These are phyloP conservation scores for Trichoderma citrinoviride DNA, from an alignment of 2,329 filamentous ascomycete species.

Conservation along the genomic window DNA sequence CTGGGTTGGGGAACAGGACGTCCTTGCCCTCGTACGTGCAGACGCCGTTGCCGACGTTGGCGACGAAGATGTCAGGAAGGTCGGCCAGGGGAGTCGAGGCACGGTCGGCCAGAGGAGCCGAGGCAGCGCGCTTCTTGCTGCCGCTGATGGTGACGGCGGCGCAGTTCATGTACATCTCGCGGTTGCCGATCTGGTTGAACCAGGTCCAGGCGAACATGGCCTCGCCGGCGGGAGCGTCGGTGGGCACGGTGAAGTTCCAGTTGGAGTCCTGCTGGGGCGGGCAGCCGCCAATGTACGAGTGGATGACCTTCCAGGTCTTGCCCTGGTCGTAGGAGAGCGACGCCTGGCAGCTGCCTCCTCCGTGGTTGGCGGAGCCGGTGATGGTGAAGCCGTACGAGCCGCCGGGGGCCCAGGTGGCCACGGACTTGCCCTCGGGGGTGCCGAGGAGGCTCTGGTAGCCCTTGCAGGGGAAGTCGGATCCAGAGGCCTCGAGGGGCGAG, in stretches of 20 bases:
- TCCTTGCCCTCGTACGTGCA: conserved; percentile 56
- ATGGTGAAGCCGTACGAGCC: conserved; percentile 62
- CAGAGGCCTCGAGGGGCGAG: conserved; percentile 58
- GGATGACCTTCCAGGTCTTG: conserved; percentile 64
- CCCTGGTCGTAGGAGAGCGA: conserved; percentile 72
- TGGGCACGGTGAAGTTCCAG: conserved; percentile 66
- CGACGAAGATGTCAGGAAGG: conserved; percentile 68
- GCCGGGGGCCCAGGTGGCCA: conserved; percentile 62
- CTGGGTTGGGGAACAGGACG: conserved; percentile 64
- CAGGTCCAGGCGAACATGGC: conserved; percentile 74
- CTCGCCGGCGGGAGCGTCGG: conserved; percentile 57
- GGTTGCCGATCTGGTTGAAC: conserved; percentile 74
- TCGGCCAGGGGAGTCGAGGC: no score
- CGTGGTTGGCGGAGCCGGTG: conserved; percentile 60
- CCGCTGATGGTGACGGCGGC: conserved; percentile 63
- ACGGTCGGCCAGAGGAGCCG: no score
- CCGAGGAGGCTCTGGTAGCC: conserved; percentile 53
- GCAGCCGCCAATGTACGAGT: conserved; percentile 56
- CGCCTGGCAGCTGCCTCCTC: conserved; percentile 74
- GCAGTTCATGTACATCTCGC: conserved; percentile 88
- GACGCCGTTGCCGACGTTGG: conserved; percentile 64
- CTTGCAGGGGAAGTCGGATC: conserved; percentile 75
- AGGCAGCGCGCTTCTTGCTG: conserved; percentile 30
- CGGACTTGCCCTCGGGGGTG: conserved; percentile 48
- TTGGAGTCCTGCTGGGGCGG: conserved; percentile 45